Evolutionary conservation across 805 yeast species (phyloP), one percentile per base, ranked within the genome.

Genomic region (Metschnikowia lochheadii): DNA sequence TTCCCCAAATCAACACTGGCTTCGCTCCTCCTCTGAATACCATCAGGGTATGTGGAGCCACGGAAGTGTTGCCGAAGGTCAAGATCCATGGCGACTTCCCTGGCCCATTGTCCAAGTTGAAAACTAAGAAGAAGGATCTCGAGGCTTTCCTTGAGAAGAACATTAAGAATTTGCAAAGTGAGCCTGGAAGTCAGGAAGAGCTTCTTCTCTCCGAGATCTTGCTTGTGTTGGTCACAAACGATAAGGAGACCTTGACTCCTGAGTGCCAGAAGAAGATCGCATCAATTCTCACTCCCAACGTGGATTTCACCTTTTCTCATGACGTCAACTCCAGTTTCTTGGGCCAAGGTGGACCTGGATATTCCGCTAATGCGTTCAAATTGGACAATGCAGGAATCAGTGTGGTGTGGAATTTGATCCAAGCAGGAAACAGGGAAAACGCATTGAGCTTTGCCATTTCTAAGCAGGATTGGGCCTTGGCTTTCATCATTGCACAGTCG

Each of bases 401-500:
- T 50, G 56, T 61, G 26, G 67, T 70, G 2, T 70, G 70, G 57
- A 53, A 59, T 38, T 56, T 73, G 40, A 69, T 83, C 37, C 83
- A 82, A 56, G 66, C 70, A 5, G 97, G 97, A 1, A 76, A 84
- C 50, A 79, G 83, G 21, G 81, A 79, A 13, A 78, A 75, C 5
- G 97, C 96, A 0, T 66, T 90, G 44, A 72, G 77, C 21, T 69
- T 75, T 49, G 83, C 94, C 1, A 63, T 90, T 17, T 72, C 77
- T 1, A 78, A 80, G 48, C 78, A 81, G 8, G 87, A 88, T 56
- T 91, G 88, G 85, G 83, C 92, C 0, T 73, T 90, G 65, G 86
- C 96, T 0, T 67, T 92, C 49, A 63, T 89, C 31, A 70, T 91
- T 45, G 83, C 95, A 1, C 78, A 84, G 52, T 65, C 88, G 15